Conservation (phyloP, 768 basidiomycete species). For the Cantharellus cinnabarinus region DNA sequence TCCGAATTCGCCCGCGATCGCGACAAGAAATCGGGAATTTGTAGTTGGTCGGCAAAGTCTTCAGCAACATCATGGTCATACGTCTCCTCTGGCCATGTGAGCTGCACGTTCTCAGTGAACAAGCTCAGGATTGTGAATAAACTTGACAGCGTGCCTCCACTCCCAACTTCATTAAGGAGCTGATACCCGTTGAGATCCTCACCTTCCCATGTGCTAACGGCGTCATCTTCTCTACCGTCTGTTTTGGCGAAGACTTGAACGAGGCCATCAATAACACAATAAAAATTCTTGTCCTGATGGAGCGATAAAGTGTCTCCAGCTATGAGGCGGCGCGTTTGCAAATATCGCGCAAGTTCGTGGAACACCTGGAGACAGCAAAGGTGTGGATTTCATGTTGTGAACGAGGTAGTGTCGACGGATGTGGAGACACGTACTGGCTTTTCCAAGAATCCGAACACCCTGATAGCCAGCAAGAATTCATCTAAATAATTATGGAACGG, state of each 20-base stretch:
- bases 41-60: neutral
- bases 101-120: conserved; percentile 85
- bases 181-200: conserved; percentile 92
- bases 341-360: conserved; percentile 87
- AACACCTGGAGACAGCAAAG: conserved; percentile 40
- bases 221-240: conserved; percentile 4
- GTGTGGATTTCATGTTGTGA: neutral
- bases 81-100: conserved; percentile 56
- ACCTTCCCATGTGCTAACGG: conserved; percentile 35
- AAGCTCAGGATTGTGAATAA: conserved; percentile 91
- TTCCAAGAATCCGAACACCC: conserved; percentile 94
- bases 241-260: conserved; percentile 81
- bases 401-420: neutral
- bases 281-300: conserved; percentile 85
- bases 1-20: conserved; percentile 29
- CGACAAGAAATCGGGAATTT: neutral
- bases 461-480: conserved; percentile 88
- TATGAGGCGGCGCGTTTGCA: conserved; percentile 86
- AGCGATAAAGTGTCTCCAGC: conserved; percentile 89
- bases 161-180: conserved; percentile 86
- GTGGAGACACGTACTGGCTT: conserved; percentile 52
- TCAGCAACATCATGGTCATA: conserved; percentile 1
- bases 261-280: conserved; percentile 94
- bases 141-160: conserved; percentile 86
- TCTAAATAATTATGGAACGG: conserved; percentile 92